phyloP scores from a whole-genome alignment of 176 grass and related monocot species.

The Carex cristatella region DNA sequence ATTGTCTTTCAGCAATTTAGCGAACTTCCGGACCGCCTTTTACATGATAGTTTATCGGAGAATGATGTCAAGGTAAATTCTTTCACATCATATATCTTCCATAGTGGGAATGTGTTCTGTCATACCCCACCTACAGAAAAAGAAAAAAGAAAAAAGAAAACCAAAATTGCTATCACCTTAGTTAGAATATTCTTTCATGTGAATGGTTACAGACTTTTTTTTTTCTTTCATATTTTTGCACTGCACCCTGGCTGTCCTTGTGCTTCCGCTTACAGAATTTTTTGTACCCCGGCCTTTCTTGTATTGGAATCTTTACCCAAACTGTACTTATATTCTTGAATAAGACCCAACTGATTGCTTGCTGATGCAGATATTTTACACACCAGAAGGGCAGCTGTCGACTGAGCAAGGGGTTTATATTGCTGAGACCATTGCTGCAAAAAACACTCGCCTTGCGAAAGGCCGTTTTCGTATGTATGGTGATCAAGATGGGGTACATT shows the following conservation, averaged over 20 bases:
- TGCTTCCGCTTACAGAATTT: not conserved
- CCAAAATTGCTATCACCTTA: not conserved
- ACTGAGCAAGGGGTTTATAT: conserved; percentile 89
- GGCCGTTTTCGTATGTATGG: conserved; percentile 86
- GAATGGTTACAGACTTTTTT: conserved; percentile 17
- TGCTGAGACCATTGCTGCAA: conserved; percentile 63
- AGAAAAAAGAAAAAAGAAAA: not conserved
- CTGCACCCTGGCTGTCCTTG: not conserved
- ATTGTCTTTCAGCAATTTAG: conserved; percentile 65
- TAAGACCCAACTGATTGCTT: not conserved
- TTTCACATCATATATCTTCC: conserved; percentile 23
- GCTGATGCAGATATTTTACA: conserved; percentile 71
- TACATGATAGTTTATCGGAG: conserved; percentile 69
- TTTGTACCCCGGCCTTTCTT: not conserved
- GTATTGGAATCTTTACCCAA: not conserved
- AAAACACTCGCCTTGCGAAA: conserved; percentile 82
- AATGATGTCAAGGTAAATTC: conserved; percentile 73
- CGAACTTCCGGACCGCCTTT: conserved; percentile 54
- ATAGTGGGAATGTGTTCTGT: not conserved
- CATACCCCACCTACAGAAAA: not conserved
- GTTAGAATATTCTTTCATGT: conserved; percentile 5
- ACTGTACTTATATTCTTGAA: not conserved
- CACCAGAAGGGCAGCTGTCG: conserved; percentile 75
- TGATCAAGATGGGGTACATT: conserved; percentile 57
- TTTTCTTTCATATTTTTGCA: conserved; percentile 15